Conservation (phyloP, 257 asterid species). For the Anisodus tanguticus region DNA sequence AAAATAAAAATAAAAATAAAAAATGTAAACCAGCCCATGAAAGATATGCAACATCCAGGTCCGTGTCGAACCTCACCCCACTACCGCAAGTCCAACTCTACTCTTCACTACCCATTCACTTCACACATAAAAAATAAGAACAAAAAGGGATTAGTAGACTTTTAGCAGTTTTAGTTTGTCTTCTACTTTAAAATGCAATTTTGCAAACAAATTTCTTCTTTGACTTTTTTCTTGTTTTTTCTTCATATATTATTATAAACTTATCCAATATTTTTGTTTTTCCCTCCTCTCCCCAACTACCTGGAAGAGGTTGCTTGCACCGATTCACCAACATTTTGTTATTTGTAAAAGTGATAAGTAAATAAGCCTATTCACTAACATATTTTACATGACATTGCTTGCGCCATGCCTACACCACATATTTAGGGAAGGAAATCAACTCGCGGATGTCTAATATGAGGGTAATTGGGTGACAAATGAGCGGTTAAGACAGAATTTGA, state of each 20-base stretch:
- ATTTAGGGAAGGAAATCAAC: not conserved
- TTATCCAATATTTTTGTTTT: conserved; percentile 23
- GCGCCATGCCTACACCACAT: not conserved
- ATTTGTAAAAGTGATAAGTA: not conserved
- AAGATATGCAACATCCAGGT: not conserved
- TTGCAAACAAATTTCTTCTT: not conserved
- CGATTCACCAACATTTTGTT: conserved; percentile 24
- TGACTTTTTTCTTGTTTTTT: not conserved
- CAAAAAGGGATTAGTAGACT: conserved; percentile 28
- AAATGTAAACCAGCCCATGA: not conserved
- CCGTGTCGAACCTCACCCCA: not conserved
- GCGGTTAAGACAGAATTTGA: not conserved
- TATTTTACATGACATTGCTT: not conserved
- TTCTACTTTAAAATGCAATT: not conserved
- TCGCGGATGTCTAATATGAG: not conserved
- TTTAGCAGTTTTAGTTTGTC: conserved; percentile 26
- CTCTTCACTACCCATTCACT: not conserved
- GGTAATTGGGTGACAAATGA: not conserved
- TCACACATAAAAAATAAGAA: conserved; percentile 15
- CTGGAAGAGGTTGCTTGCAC: conserved; percentile 29
- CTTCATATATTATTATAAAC: not conserved
- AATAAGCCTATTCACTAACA: not conserved
- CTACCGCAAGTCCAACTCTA: not conserved
- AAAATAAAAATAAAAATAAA: not conserved
- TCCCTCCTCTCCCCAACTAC: conserved; percentile 20